These are phyloP conservation scores for Penicillium sclerotigenum DNA, from an alignment of 2,329 filamentous ascomycete genomes.

Conservation along the genomic window DNA sequence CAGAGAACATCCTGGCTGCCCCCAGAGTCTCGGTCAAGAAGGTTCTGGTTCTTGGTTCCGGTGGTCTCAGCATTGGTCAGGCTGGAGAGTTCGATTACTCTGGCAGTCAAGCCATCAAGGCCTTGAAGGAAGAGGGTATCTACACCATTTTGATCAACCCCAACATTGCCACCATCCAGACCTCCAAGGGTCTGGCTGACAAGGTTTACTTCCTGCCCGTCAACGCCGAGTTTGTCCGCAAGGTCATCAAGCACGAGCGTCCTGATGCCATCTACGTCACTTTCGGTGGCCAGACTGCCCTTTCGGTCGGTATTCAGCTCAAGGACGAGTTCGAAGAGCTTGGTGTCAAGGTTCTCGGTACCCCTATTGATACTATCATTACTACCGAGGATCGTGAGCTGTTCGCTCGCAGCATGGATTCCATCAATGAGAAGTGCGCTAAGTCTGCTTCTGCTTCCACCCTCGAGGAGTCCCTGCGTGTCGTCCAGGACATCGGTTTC, in stretches of 20 bases:
- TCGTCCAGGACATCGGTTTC: slow-evolving; percentile 87
- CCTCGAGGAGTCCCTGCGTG: slow-evolving; percentile 82
- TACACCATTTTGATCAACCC: slow-evolving; percentile 98
- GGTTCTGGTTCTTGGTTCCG: slow-evolving; percentile 88
- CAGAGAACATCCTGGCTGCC: slow-evolving; percentile 72
- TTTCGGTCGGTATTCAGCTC: slow-evolving; percentile 95
- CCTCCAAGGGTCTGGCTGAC: slow-evolving; percentile 93
- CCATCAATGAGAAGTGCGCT: slow-evolving; percentile 95
- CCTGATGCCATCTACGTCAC: slow-evolving; percentile 97
- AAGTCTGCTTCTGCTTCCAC: slow-evolving; percentile 92
- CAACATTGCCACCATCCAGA: slow-evolving; percentile 98
- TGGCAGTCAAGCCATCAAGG: slow-evolving; percentile 97
- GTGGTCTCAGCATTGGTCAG: slow-evolving; percentile 94
- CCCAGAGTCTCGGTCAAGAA: slow-evolving; percentile 87
- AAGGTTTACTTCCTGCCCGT: slow-evolving; percentile 99
- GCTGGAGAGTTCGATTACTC: slow-evolving; percentile 99
- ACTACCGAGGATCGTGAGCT: slow-evolving; percentile 97
- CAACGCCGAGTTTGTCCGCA: slow-evolving; percentile 93
- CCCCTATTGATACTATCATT: slow-evolving; percentile 96
- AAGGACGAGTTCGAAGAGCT: slow-evolving; percentile 94
- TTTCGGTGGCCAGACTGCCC: slow-evolving; percentile 93
- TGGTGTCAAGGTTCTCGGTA: slow-evolving; percentile 91
- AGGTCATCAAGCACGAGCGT: slow-evolving; percentile 91
- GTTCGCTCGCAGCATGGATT: slow-evolving; percentile 97
- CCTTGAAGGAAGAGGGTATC: slow-evolving; percentile 94